Percentiles rank a stretch among this genome's conserved stretches.
Conservation (phyloP, 2,329 filamentous ascomycete genomes). For the Cytospora paraplurivora region DNA sequence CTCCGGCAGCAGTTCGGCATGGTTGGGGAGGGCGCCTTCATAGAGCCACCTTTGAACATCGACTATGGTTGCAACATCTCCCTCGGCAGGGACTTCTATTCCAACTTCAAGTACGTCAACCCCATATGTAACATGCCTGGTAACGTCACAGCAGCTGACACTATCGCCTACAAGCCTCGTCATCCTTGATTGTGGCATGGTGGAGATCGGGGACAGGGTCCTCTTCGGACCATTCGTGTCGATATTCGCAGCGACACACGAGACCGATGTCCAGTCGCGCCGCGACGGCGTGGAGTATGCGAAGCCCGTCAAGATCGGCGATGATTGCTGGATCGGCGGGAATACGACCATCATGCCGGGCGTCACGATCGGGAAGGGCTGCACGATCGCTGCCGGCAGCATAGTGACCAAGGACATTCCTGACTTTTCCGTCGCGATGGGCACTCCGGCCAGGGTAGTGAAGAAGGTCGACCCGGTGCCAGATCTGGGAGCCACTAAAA, state of each 20-base stretch:
- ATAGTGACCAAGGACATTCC: slow-evolving; percentile 54
- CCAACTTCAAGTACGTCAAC: slow-evolving; percentile 55
- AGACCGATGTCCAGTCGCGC: slow-evolving; percentile 59
- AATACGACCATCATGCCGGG: slow-evolving; percentile 53
- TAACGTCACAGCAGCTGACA: slow-evolving; percentile 43
- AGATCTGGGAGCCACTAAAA: slow-evolving; percentile 32
- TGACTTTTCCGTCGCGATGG: slow-evolving; percentile 50
- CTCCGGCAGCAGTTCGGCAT: slow-evolving; percentile 53
- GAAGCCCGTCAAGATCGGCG: slow-evolving; percentile 48
- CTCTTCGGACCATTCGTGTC: slow-evolving; percentile 72
- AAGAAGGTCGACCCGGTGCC: slow-evolving; percentile 47
- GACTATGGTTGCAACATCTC: slow-evolving; percentile 69
- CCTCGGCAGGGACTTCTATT: slow-evolving; percentile 64
- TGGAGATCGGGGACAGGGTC: slow-evolving; percentile 70
- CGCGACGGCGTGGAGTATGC: slow-evolving; percentile 52
- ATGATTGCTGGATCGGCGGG: slow-evolving; percentile 60
- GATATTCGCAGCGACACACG: slow-evolving; percentile 72
- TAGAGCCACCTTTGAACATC: slow-evolving; percentile 63
- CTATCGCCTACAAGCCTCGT: slow-evolving; percentile 44
- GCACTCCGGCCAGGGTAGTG: slow-evolving; percentile 51
- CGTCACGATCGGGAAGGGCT: slow-evolving; percentile 55
- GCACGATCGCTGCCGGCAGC: slow-evolving; percentile 52
- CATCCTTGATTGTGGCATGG: slow-evolving; percentile 72
- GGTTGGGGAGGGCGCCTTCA: slow-evolving; percentile 54
- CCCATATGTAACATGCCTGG: neutral